Evolutionary conservation across 176 grass and related monocot genomes (phyloP).

Genomic region (Bromus sterilis): DNA sequence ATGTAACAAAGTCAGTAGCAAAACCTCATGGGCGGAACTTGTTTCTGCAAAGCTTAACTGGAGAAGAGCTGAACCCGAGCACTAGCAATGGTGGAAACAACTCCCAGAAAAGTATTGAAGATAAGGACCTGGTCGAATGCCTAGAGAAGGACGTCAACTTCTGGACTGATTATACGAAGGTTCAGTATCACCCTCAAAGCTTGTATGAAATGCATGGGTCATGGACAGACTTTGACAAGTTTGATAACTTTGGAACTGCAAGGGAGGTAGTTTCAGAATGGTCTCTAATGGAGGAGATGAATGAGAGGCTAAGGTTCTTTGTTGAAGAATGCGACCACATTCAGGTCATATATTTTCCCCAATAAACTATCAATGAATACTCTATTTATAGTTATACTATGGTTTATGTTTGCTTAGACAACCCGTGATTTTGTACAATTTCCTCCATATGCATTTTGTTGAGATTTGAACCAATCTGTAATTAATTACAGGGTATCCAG

Average conservation of each 20-base stretch:
- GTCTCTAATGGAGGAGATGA: constrained; percentile 84
- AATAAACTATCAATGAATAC: not conserved
- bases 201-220: constrained; percentile 72
- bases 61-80: constrained; percentile 43
- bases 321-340: constrained; percentile 97
- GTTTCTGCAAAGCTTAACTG: constrained; percentile 87
- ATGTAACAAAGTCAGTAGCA: constrained; percentile 52
- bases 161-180: constrained; percentile 96
- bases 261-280: constrained; percentile 73
- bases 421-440: not conserved
- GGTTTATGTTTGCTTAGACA: not conserved
- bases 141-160: constrained; percentile 65
- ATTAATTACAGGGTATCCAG: constrained; percentile 68
- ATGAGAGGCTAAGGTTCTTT: constrained; percentile 87
- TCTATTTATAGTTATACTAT: constrained; percentile 3
- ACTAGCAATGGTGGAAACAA: constrained; percentile 12
- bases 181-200: constrained; percentile 83
- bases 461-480: not conserved
- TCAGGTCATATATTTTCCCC: constrained; percentile 54
- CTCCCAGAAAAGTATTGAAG: constrained; percentile 31
- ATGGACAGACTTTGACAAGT: constrained; percentile 88
- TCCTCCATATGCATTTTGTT: not conserved
- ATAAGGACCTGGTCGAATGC: constrained; percentile 61
- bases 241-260: constrained; percentile 67
- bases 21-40: constrained; percentile 64